Conservation (phyloP, 331 rosid genomes). For the Ulmus americana region DNA sequence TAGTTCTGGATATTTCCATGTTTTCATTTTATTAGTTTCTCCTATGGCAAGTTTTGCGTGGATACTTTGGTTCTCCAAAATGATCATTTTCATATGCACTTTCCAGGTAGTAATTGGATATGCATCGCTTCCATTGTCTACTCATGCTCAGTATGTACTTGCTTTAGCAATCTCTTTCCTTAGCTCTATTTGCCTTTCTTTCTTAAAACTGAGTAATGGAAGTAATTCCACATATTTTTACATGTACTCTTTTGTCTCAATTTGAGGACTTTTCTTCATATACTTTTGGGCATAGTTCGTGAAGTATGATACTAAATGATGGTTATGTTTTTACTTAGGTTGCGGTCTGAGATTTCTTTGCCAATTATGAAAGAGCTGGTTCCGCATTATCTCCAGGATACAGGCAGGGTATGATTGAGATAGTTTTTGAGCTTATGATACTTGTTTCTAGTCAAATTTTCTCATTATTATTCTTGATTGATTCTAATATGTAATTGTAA, state of each 20-base stretch:
- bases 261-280: too few species aligned
- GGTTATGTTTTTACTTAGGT: slow-evolving; percentile 47
- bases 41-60: slow-evolving; percentile 1
- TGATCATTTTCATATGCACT: slow-evolving; percentile 23
- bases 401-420: slow-evolving; percentile 59
- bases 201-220: slow-evolving; percentile 2
- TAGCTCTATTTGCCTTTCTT: slow-evolving; percentile 20
- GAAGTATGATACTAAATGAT: slow-evolving; percentile 16
- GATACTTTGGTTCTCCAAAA: slow-evolving; percentile 20
- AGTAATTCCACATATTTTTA: too few species aligned
- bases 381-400: slow-evolving; percentile 95
- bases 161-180: slow-evolving; percentile 15
- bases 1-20: slow-evolving; percentile 6
- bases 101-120: slow-evolving; percentile 86
- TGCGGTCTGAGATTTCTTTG: slow-evolving; percentile 84
- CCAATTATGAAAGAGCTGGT: slow-evolving; percentile 90
- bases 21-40: neutral
- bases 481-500: too few species aligned
- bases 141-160: slow-evolving; percentile 84
- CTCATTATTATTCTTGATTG: neutral
- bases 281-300: neutral
- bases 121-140: slow-evolving; percentile 79
- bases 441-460: slow-evolving; percentile 3
- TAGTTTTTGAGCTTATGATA: neutral
- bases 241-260: too few species aligned